Percentiles rank a stretch among this genome's conserved stretches.
Conservation (phyloP, 352 stramenopile species). For the Globisporangium middletonii region DNA sequence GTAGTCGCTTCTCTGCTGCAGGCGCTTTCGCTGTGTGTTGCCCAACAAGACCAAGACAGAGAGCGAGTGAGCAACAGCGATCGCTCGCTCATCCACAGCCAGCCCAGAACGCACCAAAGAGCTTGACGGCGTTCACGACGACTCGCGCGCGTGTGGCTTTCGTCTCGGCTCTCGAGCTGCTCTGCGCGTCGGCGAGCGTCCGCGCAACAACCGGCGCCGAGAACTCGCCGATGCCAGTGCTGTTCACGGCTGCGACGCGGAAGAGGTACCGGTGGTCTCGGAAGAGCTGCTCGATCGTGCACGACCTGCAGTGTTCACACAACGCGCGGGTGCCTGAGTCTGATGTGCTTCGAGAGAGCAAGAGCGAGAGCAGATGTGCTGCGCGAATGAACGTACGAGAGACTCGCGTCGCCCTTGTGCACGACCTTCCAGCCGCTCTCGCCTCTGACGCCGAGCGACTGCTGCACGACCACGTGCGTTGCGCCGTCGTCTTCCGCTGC, state of each 20-base stretch:
- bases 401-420: constrained; percentile 12
- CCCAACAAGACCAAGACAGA: background rate
- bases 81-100: background rate
- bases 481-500: background rate
- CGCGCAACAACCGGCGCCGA: constrained; percentile 5
- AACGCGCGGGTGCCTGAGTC: background rate
- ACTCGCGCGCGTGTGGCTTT: background rate
- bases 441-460: constrained; percentile 10
- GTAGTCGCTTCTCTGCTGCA: background rate
- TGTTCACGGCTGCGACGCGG: constrained; percentile 13
- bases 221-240: constrained; percentile 16
- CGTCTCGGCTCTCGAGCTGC: constrained; percentile 1
- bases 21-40: background rate
- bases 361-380: background rate
- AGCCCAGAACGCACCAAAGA: constrained; percentile 2
- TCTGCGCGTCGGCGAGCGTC: background rate
- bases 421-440: constrained; percentile 22
- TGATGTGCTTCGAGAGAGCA: background rate
- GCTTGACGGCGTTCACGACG: constrained; percentile 7
- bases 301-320: background rate
- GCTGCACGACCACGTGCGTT: constrained; percentile 18
- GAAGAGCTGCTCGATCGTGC: constrained; percentile 14
- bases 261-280: constrained; percentile 22
- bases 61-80: background rate
- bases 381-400: constrained; percentile 4